Base-by-base conservation (phyloP, 805 yeast genomes). In the Ogataea henricii region DNA sequence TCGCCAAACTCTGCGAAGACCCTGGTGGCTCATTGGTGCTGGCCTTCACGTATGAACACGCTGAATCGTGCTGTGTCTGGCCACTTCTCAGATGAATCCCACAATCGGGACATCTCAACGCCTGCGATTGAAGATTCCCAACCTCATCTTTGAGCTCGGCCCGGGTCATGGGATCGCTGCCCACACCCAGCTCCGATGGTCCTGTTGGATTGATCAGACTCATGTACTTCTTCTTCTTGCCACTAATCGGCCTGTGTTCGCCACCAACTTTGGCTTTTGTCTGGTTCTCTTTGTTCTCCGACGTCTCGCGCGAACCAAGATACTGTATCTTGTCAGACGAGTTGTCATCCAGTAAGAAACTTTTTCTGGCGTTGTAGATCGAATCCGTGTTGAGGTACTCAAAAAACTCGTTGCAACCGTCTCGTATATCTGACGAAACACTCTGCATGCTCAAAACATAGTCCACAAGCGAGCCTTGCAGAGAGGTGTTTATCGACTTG, bases 381-480 rank as follows among this genome's bases (percentile, higher is more conserved):
- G 56, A 47, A 42, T 52, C 60, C 6, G 52, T 51, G 45, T 59
- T 62, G 48, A 63, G 33, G 21, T 50, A 59, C 36, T 59, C 62
- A 36, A 63, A 63, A 35, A 62, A 63, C 39, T 56, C 59, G 34
- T 61, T 57, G 45, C 67, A 60, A 4, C 65, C 58, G n/a, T 61
- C 65, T 39, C 57, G 58, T 25, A 60, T 46, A n/a, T 58, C 61
- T 9, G 61, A 46, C 3, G 68, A 58, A 13, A 58, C 54, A n/a
- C 57, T 51, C 48, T 66, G 71, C 40, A 74, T 55, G 37, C 56
- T 52, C 36, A 61, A 30, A 14, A 70, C 63, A 55, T 76, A 81
- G 39, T 79, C 81, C 9, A 65, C 60, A 9, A 79, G 57, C 1
- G 81, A 64, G 14, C 71, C 73, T 48, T 70, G 74, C 51, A 82